Conservation (phyloP, 768 basidiomycete species). For the Pleurotus tuber-regium region DNA sequence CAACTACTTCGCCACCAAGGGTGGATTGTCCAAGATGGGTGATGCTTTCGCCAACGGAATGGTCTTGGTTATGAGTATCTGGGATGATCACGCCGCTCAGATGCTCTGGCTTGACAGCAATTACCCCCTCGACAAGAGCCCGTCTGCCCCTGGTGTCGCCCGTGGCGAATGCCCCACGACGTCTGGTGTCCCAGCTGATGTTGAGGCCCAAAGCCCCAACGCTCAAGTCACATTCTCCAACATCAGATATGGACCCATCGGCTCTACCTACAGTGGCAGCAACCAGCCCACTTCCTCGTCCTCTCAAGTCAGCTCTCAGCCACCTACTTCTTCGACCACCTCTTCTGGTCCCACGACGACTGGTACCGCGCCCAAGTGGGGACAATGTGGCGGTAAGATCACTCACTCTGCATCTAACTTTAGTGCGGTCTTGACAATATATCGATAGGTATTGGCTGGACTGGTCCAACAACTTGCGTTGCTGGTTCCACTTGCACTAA, state of each 20-base stretch:
- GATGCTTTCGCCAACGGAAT: conserved; percentile 30
- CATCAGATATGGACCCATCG: conserved; percentile 38
- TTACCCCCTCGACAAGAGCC: conserved; percentile 24
- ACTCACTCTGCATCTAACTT: neutral
- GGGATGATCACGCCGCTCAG: conserved; percentile 38
- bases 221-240: conserved; percentile 37
- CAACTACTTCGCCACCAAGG: conserved; percentile 30
- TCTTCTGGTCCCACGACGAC: neutral
- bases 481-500: conserved; percentile 33
- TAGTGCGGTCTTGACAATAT: neutral
- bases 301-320: neutral
- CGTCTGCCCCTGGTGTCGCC: conserved; percentile 27
- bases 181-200: conserved; percentile 33
- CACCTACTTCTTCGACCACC: neutral
- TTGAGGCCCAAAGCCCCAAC: conserved; percentile 27
- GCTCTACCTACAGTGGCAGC: conserved; percentile 27
- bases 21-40: conserved; percentile 27
- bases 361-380: neutral
- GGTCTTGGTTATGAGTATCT: conserved; percentile 34
- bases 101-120: conserved; percentile 42
- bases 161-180: conserved; percentile 38
- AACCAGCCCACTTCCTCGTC: neutral
- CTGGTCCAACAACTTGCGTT: conserved; percentile 36
- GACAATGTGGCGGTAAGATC: conserved; percentile 8
- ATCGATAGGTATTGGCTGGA: conserved; percentile 10